These are phyloP conservation scores for Fulvia fulva DNA, from an alignment of 2,329 filamentous ascomycete species.

Conservation along the genomic window DNA sequence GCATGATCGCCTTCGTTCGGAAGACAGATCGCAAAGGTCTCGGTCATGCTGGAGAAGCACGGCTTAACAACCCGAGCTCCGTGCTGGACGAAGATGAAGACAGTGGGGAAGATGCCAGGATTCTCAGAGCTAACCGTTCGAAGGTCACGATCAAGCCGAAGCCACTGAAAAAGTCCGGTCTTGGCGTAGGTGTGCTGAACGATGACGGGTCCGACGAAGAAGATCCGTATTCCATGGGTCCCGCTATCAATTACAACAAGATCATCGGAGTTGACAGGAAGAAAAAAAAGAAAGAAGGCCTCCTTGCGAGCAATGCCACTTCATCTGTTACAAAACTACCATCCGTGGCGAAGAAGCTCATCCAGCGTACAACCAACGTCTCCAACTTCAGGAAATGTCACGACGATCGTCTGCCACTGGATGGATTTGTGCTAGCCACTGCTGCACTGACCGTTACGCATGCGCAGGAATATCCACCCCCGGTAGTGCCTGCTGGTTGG, in stretches of 20 bases:
- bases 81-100: slow-evolving; percentile 32
- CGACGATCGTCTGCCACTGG: slow-evolving; percentile 74
- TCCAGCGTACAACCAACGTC: slow-evolving; percentile 29
- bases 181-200: slow-evolving; percentile 85
- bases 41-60: slow-evolving; percentile 60
- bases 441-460: slow-evolving; percentile 40
- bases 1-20: slow-evolving; percentile 61
- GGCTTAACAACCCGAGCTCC: slow-evolving; percentile 40
- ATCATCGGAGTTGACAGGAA: slow-evolving; percentile 77
- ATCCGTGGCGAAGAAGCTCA: slow-evolving; percentile 67
- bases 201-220: slow-evolving; percentile 94
- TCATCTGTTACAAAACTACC: slow-evolving; percentile 49
- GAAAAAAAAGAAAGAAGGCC: slow-evolving; percentile 66
- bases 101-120: slow-evolving; percentile 29
- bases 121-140: slow-evolving; percentile 30
- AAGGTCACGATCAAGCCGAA: slow-evolving; percentile 36
- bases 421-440: slow-evolving; percentile 71
- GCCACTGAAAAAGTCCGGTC: slow-evolving; percentile 62
- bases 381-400: slow-evolving; percentile 66
- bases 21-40: slow-evolving; percentile 69
- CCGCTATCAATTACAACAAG: slow-evolving; percentile 81
- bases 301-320: slow-evolving; percentile 24
- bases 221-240: slow-evolving; percentile 87
- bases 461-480: slow-evolving; percentile 57
- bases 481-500: slow-evolving; percentile 70